Percentiles rank a stretch among this genome's conserved stretches.
phyloP scores from a whole-genome alignment of 176 grass and related monocot genomes.

The Paspalum vaginatum region DNA sequence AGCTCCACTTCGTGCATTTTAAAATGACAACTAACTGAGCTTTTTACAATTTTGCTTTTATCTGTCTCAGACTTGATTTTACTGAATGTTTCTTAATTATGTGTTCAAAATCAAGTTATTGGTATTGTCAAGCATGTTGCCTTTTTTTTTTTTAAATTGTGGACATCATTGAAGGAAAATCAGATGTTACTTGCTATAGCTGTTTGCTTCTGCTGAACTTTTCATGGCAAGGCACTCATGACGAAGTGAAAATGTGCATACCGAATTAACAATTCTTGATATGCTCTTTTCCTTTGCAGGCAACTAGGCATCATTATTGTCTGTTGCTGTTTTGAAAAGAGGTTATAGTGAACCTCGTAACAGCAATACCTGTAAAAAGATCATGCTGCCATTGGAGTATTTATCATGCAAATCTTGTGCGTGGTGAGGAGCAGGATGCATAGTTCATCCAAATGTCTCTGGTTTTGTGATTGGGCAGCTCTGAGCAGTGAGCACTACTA shows the following conservation, averaged over 20 bases:
- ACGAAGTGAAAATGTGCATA: background rate
- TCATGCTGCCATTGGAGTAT: background rate
- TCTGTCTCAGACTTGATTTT: background rate
- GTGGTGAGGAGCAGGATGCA: background rate
- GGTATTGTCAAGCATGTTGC: background rate
- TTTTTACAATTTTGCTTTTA: constrained; percentile 16
- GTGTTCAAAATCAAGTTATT: background rate
- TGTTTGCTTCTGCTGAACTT: background rate
- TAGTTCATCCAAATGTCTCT: background rate
- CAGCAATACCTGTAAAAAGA: background rate
- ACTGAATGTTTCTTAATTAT: background rate
- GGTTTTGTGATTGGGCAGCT: constrained; percentile 23
- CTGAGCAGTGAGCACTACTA: background rate
- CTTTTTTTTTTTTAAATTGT: background rate
- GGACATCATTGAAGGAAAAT: background rate
- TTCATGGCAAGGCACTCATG: background rate
- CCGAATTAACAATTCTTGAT: constrained; percentile 7
- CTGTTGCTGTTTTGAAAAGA: background rate
- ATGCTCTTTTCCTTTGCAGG: background rate
- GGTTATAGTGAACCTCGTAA: background rate
- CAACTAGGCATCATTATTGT: constrained; percentile 26
- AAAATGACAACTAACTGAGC: background rate
- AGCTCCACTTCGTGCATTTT: background rate
- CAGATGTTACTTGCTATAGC: background rate
- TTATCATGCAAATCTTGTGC: background rate